Evolutionary conservation across 441 rosid genomes (phyloP).

Genomic region (Dalechampia spathulata): DNA sequence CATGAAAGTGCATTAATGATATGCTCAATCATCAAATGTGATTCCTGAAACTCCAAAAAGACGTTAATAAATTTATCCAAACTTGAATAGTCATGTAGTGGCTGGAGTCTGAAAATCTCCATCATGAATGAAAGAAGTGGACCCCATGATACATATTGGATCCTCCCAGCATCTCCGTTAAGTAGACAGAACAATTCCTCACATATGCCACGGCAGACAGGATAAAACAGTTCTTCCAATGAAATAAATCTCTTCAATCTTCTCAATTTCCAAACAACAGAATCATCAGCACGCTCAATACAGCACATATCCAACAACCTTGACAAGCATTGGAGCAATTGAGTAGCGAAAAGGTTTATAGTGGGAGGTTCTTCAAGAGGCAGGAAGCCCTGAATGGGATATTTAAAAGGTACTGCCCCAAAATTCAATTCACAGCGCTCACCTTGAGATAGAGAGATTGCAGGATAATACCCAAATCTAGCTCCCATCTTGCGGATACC

Average conservation of each 20-base stretch:
- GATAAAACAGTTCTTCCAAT: slow-evolving; percentile 63
- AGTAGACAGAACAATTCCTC: slow-evolving; percentile 60
- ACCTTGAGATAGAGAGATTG: slow-evolving; percentile 89
- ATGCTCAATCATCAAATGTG: slow-evolving; percentile 52
- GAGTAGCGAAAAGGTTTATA: slow-evolving; percentile 35
- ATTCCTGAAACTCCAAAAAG: slow-evolving; percentile 58
- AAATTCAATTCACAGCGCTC: slow-evolving; percentile 87
- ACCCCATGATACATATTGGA: slow-evolving; percentile 79
- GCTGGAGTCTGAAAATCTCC: slow-evolving; percentile 62
- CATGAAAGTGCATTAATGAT: slow-evolving; percentile 65
- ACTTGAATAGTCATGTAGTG: slow-evolving; percentile 69
- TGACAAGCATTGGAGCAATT: slow-evolving; percentile 63
- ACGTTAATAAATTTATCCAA: slow-evolving; percentile 69
- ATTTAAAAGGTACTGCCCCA: slow-evolving; percentile 77
- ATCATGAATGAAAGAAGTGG: slow-evolving; percentile 70
- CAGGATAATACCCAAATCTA: slow-evolving; percentile 86
- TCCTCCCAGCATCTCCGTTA: slow-evolving; percentile 44
- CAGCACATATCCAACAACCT: slow-evolving; percentile 56
- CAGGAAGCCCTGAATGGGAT: slow-evolving; percentile 56
- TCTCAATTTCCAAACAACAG: slow-evolving; percentile 60
- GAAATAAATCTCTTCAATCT: slow-evolving; percentile 76
- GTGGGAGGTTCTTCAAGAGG: slow-evolving; percentile 71
- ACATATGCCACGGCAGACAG: slow-evolving; percentile 67
- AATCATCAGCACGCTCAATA: slow-evolving; percentile 47
- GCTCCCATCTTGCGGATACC: slow-evolving; percentile 79